Evolutionary conservation across 805 yeast species (phyloP), one percentile per base, ranked within the genome.

Genomic region (Brettanomyces naardenensis): DNA sequence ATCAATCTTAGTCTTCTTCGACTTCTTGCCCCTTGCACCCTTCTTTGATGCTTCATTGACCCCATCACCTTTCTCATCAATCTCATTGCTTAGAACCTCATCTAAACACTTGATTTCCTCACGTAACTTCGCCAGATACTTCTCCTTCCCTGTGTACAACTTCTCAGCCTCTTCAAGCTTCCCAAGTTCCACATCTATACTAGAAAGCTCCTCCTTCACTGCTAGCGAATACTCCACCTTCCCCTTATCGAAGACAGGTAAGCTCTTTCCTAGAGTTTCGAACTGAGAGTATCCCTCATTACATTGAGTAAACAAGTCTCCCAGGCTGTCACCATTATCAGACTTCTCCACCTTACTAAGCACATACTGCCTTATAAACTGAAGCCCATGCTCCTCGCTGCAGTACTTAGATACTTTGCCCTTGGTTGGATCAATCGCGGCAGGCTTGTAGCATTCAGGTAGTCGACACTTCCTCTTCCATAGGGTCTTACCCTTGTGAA

Each of bases 391-490:
- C 19, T 73, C 83, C 17, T 68, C 69, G 13, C 75, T 61, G 54
- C 97, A 88, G 53, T 83, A 88, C 55, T 88, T 86, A 25, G 87
- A 74, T 33, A 56, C 59, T 18, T 52, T 48, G 1, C 53, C 59
- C 3, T 42, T 35, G 6, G 28, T 34, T 11, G 39, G 53, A 18
- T 50, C 53, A 1, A 53, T 42, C n/a, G 38, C 39, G 4, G 78
- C 73, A 0, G 88, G 80, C 28, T 67, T 62, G 35, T 49, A 67
- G 52, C 97, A 88, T 1, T 52, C 55, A 1, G 56, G 51, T 10
- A 82, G 37, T 20, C 90, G 66, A 54, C 97, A 88, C 51, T 81
- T 82, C 29, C 81, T 68, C 56, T 80, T 82, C 90, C 90, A 88
- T 13, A 68, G 44, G 0, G 90, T 75, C 21, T 46, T 48, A 1